Percentiles rank a stretch among this genome's conserved stretches.
phyloP scores from a whole-genome alignment of 495 filamentous ascomycete genomes.

The Pseudomonodictys pantanalensis region DNA sequence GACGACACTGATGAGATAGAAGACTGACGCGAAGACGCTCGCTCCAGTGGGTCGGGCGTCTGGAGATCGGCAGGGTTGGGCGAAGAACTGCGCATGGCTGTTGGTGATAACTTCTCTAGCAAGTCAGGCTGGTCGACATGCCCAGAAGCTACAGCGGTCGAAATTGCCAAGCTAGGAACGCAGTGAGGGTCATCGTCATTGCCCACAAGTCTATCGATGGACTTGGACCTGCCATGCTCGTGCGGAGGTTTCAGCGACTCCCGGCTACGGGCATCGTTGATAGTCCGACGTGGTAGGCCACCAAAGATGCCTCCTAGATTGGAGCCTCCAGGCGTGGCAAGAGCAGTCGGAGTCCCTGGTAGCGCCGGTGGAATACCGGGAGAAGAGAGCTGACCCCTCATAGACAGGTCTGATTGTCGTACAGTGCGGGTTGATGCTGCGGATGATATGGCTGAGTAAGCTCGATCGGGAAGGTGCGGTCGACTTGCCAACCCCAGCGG shows the following conservation, averaged over 20 bases:
- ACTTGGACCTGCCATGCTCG: slow-evolving; percentile 50
- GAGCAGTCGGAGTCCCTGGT: slow-evolving; percentile 47
- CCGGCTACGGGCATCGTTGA: slow-evolving; percentile 47
- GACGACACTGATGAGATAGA: slow-evolving; percentile 32
- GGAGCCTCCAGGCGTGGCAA: slow-evolving; percentile 50
- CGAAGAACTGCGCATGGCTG: background rate
- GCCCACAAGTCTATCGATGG: slow-evolving; percentile 46
- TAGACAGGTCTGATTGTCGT: slow-evolving; percentile 33
- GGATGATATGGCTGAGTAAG: slow-evolving; percentile 59
- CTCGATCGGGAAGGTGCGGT: slow-evolving; percentile 50
- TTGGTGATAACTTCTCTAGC: slow-evolving; percentile 31
- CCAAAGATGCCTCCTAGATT: slow-evolving; percentile 57
- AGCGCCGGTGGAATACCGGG: slow-evolving; percentile 40
- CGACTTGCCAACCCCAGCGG: slow-evolving; percentile 43
- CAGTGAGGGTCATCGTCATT: slow-evolving; percentile 39
- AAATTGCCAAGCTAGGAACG: slow-evolving; percentile 43
- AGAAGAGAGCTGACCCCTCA: slow-evolving; percentile 33
- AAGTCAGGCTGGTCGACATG: slow-evolving; percentile 40
- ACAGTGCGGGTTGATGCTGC: slow-evolving; percentile 59
- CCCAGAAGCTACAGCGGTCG: slow-evolving; percentile 39
- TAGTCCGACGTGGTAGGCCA: slow-evolving; percentile 52
- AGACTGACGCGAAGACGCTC: slow-evolving; percentile 26
- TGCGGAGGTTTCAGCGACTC: slow-evolving; percentile 41
- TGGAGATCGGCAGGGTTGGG: slow-evolving; percentile 3
- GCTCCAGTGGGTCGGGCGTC: slow-evolving; percentile 8